A percentile compares a stretch with the other conserved stretches of the same genome.
Conservation (phyloP, 768 basidiomycete species). For the Boletus tylopilopsis region DNA sequence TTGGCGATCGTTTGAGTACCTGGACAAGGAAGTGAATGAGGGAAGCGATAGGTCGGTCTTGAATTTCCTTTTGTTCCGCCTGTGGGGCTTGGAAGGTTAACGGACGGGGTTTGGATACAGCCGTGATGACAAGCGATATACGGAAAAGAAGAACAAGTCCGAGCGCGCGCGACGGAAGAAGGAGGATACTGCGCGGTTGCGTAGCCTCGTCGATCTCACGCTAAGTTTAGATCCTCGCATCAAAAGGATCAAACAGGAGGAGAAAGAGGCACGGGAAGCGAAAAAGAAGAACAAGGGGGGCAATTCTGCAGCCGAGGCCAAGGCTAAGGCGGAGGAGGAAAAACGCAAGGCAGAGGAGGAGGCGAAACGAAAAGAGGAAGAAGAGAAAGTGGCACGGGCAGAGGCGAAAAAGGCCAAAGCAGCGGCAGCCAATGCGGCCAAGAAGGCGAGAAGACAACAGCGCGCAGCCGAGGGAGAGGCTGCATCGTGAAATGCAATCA, state of each 20-base stretch:
- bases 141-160: conserved; percentile 99
- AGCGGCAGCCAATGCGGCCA: conserved; percentile 84
- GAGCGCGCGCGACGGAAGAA: conserved; percentile 96
- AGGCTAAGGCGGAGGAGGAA: conserved; percentile 50
- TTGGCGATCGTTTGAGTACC: conserved; percentile 97
- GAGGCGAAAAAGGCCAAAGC: conserved; percentile 84
- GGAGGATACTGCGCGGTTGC: conserved; percentile 90
- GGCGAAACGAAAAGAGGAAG: conserved; percentile 75
- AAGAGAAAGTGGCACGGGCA: conserved; percentile 68
- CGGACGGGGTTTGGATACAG: conserved; percentile 36
- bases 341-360: conserved; percentile 70
- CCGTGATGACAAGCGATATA: conserved; percentile 98
- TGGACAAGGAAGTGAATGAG: conserved; percentile 98
- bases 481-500: conserved; percentile 3
- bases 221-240: conserved; percentile 89
- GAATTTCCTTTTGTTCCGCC: not conserved
- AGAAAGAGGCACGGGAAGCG: conserved; percentile 90
- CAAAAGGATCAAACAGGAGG: conserved; percentile 94
- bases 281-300: conserved; percentile 68
- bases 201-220: conserved; percentile 81
- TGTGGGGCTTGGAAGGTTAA: conserved; percentile 8
- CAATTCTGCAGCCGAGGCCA: conserved; percentile 41
- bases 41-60: conserved; percentile 82
- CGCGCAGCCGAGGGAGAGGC: conserved; percentile 44
- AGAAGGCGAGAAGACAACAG: conserved; percentile 75